Conservation (phyloP, 2,329 filamentous ascomycete genomes). For the Trichoderma afroharzianum region DNA sequence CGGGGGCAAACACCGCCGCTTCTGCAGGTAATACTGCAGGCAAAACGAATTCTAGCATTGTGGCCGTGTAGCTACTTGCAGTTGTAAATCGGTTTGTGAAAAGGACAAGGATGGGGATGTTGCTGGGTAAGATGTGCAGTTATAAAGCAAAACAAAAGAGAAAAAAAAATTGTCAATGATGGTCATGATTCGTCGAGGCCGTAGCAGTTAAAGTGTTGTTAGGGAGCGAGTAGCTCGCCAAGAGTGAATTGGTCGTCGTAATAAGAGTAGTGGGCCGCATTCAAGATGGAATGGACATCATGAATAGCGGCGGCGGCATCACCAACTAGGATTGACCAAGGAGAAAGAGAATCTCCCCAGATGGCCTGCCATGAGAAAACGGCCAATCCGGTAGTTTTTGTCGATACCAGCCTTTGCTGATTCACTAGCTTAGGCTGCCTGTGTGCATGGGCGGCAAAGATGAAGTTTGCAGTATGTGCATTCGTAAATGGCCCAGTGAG, state of each 20-base stretch:
- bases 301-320: background rate
- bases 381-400: background rate
- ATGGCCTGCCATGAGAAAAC: background rate
- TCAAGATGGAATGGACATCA: background rate
- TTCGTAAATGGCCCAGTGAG: constrained; percentile 66
- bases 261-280: background rate
- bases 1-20: background rate
- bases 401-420: background rate
- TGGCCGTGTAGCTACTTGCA: background rate
- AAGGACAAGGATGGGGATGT: background rate
- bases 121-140: background rate
- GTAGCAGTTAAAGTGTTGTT: background rate
- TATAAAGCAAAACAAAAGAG: background rate
- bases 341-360: background rate
- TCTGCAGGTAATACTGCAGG: constrained; percentile 9
- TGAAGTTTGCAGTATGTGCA: constrained; percentile 67
- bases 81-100: background rate
- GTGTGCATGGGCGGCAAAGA: constrained; percentile 57
- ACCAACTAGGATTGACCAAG: background rate
- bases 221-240: background rate
- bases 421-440: constrained; percentile 29
- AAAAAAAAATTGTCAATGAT: background rate
- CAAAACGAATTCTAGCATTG: constrained; percentile 1
- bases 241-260: background rate
- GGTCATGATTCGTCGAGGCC: constrained; percentile 4